Evolutionary conservation across 2,329 filamentous ascomycete species (phyloP).

Genomic region (Aspergillus pseudoglaucus): DNA sequence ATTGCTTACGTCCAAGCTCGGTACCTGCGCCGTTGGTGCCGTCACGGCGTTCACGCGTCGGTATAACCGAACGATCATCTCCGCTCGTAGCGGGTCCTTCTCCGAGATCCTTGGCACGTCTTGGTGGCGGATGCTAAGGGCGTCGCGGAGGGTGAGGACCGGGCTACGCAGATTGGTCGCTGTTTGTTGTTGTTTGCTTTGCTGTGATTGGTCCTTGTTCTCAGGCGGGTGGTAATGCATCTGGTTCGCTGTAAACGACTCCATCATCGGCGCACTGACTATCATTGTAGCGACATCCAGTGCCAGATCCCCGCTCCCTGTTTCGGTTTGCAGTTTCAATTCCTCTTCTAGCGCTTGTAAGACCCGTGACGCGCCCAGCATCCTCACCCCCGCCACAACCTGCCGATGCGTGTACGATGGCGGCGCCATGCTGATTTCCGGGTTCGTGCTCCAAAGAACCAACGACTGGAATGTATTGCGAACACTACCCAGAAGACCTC

Average conservation of each 20-base stretch:
- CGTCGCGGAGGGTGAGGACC: constrained; percentile 37
- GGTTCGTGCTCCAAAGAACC: constrained; percentile 47
- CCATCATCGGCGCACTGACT: constrained; percentile 35
- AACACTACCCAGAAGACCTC: constrained; percentile 43
- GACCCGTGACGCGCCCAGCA: constrained; percentile 36
- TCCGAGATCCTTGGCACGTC: constrained; percentile 36
- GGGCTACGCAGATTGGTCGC: constrained; percentile 19
- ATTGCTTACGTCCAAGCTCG: constrained; percentile 37
- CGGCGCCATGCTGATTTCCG: constrained; percentile 47
- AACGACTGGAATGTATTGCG: constrained; percentile 47
- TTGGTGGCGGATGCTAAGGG: constrained; percentile 32
- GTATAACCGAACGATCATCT: constrained; percentile 40
- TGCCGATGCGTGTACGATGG: constrained; percentile 52
- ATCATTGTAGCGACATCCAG: constrained; percentile 40
- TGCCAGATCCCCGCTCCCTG: constrained; percentile 35
- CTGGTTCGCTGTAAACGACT: constrained; percentile 35
- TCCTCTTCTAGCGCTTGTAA: constrained; percentile 36
- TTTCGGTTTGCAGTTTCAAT: constrained; percentile 36
- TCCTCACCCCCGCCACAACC: constrained; percentile 37
- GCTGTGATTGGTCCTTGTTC: constrained; percentile 19
- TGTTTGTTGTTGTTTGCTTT: not conserved
- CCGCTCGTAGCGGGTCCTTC: constrained; percentile 38
- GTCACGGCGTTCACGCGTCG: constrained; percentile 39
- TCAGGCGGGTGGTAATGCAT: constrained; percentile 26
- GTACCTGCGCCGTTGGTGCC: constrained; percentile 31